Base-by-base conservation (phyloP, 768 basidiomycete genomes). In the Dacryopinax spathularia region DNA sequence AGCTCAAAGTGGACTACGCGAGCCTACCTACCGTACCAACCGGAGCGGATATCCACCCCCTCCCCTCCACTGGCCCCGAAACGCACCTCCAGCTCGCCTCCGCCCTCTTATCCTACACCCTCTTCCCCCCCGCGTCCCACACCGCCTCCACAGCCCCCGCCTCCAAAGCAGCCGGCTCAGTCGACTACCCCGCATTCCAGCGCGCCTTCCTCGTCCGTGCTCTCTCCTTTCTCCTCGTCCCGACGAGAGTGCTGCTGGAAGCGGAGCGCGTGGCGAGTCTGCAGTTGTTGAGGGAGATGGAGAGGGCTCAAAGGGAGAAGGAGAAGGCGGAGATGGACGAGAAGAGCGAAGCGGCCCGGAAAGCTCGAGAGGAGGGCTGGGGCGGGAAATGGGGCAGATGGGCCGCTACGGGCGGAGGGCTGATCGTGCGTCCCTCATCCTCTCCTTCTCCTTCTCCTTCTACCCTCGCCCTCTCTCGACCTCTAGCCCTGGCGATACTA, bases 391-490 rank as follows among this genome's bases (percentile, higher is more conserved):
- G 73, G 36, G 75, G 75, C 7, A 62, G 72, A 37, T 66, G 62
- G 63, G 62, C 70, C 36, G 75, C 76, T 1, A 77, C 75, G 0
- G 75, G 72, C 6, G 74, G 73, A 0, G 76, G 76, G 1, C 73
- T 75, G 4, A 69, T 75, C 2, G 72, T 72, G 20, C 33, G 62
- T 10, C 33, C n/a, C n/a, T n/a, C n/a, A n/a, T n/a, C n/a, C n/a
- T n/a, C n/a, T n/a, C n/a, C n/a, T n/a, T n/a, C n/a, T n/a, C n/a
- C n/a, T n/a, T n/a, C n/a, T n/a, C n/a, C n/a, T n/a, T n/a, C n/a
- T n/a, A n/a, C n/a, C n/a, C n/a, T n/a, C n/a, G n/a, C n/a, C n/a
- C n/a, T n/a, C n/a, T n/a, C n/a, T n/a, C n/a, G n/a, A n/a, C n/a
- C n/a, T n/a, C n/a, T n/a, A n/a, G n/a, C n/a, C n/a, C n/a, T 20